phyloP scores from a whole-genome alignment of 345 rosid species.

The Hibiscus syriacus region DNA sequence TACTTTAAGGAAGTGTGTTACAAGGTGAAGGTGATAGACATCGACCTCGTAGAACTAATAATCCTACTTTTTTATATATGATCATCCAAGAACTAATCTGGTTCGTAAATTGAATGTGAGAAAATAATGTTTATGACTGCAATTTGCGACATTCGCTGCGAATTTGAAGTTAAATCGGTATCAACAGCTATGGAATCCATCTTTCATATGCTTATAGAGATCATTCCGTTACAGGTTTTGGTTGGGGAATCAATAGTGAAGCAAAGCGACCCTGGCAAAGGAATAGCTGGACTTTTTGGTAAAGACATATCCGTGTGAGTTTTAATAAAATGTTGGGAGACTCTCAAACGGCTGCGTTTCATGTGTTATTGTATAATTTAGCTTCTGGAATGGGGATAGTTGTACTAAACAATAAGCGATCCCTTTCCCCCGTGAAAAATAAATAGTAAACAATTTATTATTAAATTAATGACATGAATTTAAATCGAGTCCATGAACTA shows the following conservation, averaged over 20 bases:
- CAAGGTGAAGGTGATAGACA: neutral
- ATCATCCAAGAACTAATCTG: neutral
- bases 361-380: no score
- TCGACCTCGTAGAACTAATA: neutral
- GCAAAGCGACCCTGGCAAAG: constrained; percentile 68
- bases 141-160: neutral
- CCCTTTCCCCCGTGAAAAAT: no score
- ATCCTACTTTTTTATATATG: neutral
- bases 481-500: no score
- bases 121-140: neutral
- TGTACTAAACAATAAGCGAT: no score
- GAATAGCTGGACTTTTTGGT: constrained; percentile 66
- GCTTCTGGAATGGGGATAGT: no score
- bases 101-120: neutral
- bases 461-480: no score
- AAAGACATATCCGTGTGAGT: constrained; percentile 66
- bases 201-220: no score
- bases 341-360: no score
- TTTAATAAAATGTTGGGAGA: no score
- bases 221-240: constrained; percentile 32
- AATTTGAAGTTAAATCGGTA: neutral
- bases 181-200: neutral
- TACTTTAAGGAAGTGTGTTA: neutral
- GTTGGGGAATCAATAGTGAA: constrained; percentile 88
- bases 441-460: no score